Evolutionary conservation across 495 filamentous ascomycete species (phyloP), one percentile per base, ranked within the genome.

Genomic region (Wilcoxina mikolae): DNA sequence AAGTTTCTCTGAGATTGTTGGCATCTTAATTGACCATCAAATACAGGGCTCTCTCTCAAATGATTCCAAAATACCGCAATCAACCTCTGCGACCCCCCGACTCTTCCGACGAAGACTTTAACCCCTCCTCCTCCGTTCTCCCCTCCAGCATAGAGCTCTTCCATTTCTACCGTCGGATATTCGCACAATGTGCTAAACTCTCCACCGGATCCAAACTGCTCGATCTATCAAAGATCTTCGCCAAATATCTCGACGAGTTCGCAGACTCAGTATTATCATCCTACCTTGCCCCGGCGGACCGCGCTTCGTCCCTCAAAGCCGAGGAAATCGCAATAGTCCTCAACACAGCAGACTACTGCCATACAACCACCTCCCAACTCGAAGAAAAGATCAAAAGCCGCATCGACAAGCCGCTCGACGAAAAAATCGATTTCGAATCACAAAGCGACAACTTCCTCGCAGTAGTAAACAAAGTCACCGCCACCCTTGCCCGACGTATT

Each of bases 321-420:
- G 80, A 95, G 58, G 87, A 94, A 55, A 73, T 84, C 20, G 76
- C 94, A 9, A 72, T 90, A 0, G 85, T 96, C 3, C 73, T 98
- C 42, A 98, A 96, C 66, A 96, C 91, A 1, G 93, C 91, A 0
- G 91, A 98, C 62, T 98, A 96, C 68, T 96, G 93, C 76, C 89
- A 95, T 65, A 80, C 78, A 22, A 96, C 90, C 15, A 90, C 87
- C 58, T 84, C 78, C 53, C 90, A 95, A 59, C 71, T 98, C 1
- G 89, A 95, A 66, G 88, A 94, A 58, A 94, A 89, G 68, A 89
- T 98, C 70, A 94, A 87, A 69, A 79, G 80, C 56, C 77, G 85
- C 3, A 83, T 98, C 57, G 91, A 95, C 61, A 75, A 77, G 50
- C 81, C 84, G 0, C 71, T 94, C 46, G 78, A 78, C 33, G 68